Conservation (phyloP, 495 filamentous ascomycete genomes). For the Cryomyces minteri region DNA sequence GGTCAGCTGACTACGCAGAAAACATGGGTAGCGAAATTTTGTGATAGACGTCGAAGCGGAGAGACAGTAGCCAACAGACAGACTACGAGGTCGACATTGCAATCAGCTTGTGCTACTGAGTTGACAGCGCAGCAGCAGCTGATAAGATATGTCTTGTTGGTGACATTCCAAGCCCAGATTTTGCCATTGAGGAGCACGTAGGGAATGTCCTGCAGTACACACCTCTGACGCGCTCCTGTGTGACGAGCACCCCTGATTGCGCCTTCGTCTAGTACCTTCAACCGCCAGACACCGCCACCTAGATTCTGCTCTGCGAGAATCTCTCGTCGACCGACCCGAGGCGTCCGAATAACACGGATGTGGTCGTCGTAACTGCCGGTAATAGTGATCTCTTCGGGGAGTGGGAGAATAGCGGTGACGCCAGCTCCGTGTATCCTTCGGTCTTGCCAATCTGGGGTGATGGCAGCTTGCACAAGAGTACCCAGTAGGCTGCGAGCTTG, state of each 20-base stretch:
- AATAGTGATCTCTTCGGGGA: constrained; percentile 40
- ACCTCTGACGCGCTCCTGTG: background rate
- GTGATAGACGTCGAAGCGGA: no score
- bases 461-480: no score
- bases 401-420: constrained; percentile 70
- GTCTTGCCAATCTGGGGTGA: constrained; percentile 17
- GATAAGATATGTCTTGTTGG: no score
- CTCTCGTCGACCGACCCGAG: constrained; percentile 12
- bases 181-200: no score
- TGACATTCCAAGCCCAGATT: no score
- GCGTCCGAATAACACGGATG: constrained; percentile 38
- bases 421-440: constrained; percentile 52
- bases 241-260: background rate
- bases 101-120: no score
- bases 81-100: no score
- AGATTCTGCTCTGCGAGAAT: constrained; percentile 45
- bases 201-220: background rate
- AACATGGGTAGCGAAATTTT: no score
- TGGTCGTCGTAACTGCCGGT: constrained; percentile 90
- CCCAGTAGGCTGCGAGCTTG: background rate
- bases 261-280: constrained; percentile 36
- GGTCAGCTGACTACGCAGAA: constrained; percentile 36
- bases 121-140: no score
- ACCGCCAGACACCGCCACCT: constrained; percentile 80
- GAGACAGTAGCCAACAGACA: no score